Base-by-base conservation (phyloP, 2,329 filamentous ascomycete genomes). In the Aspergillus hortae region DNA sequence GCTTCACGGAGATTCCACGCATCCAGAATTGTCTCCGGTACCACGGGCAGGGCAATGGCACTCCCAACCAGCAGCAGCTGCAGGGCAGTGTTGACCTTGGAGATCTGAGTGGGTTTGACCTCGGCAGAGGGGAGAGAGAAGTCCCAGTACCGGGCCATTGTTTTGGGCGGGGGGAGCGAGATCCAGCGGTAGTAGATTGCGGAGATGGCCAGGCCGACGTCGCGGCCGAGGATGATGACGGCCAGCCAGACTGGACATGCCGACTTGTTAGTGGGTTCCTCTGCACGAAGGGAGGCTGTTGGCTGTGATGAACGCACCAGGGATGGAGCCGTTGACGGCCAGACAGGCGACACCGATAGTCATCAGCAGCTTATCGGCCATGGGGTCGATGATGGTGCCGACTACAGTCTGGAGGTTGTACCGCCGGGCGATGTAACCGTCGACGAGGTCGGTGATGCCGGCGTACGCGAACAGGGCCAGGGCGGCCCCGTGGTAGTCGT, bases 141-240 rank as follows among this genome's bases (percentile, higher is more conserved):
- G 73, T 99, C 94, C 94, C 94, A 99, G 73, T 97, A 99, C 15
- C 94, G 80, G 15, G 82, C 75, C 72, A 96, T 89, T 0, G 94
- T 97, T 74, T 97, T 97, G 1, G 94, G 94, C 0, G 89, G 86
- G 0, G 94, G 94, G 5, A 99, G 80, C 2, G 90, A 95, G 59
- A 96, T 95, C 83, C 90, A 97, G 57, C 94, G 87, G 72, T 94
- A 97, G 76, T 96, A 97, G 61, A 99, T 86, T 21, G 94, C 94
- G 2, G 91, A 85, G 19, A 96, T 80, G 23, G 82, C 91, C 4
- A 99, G 81, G 17, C 86, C 89, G 40, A 89, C 82, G 64, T 99
- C 94, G 41, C 94, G 84, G 25, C 92, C 92, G 3, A 99, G 82
- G 56, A 99, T 96, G 46, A 97, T 84, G n/a, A 80, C 81, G 2